Evolutionary conservation across 495 filamentous ascomycete genomes (phyloP), one percentile per base, ranked within the genome.

Genomic region (Cenococcum geophilum): DNA sequence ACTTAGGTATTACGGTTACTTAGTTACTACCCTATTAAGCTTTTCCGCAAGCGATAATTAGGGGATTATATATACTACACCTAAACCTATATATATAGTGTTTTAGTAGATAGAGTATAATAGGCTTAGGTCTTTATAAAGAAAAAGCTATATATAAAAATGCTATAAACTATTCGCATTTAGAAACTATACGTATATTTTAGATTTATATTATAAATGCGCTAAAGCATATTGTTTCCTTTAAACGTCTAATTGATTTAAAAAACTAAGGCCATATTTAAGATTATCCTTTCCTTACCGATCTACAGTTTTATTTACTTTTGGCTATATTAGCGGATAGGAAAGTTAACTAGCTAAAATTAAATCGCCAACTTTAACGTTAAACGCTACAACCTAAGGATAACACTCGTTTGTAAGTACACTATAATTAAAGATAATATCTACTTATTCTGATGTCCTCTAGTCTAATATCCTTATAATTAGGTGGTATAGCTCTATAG

Each of bases 31-130:
- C 10, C 48, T 16, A 51, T 27, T 16, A 51, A 51, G 48, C 21
- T 51, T 16, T 14, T 51, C 48, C 16, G 48, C 48, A 51, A 51
- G 48, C 18, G 48, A 51, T 51, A 12, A 51, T 51, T 51, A 21
- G 22, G 48, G 27, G 27, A 6, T 32, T 6, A 32, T 6, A 12
- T 27, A 5, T 21, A 18, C 12, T 45, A 45, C 40, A 45, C 40
- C 40, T 45, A 18, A 45, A 18, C 40, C 40, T 16, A 10, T 10
- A 45, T 45, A 10, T 10, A 45, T 4, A 10, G 18, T 16, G 40
- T 18, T 16, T 16, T 4, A 45, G 18, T 14, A 10, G 40, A 18
- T 14, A 14, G 14, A 45, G 40, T 45, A 4, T 45, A 32, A 45
- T 18, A 14, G 18, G 11, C 11, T 18, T 45, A 10, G 48, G 16